phyloP scores from a whole-genome alignment of 805 yeast genomes.

The Lipomyces sp. region DNA sequence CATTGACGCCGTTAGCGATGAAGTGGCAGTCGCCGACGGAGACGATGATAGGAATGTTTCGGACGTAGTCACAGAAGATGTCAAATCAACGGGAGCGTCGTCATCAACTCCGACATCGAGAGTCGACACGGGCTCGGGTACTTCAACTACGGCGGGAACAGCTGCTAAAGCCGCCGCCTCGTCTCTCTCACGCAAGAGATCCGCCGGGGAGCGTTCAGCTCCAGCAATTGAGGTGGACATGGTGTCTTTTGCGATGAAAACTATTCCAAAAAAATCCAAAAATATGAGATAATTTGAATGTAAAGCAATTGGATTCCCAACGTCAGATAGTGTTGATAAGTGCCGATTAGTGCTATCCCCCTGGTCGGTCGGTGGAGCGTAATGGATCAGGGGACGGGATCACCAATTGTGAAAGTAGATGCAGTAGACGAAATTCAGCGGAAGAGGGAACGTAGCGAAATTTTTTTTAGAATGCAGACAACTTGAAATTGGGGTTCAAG shows the following conservation, averaged over 20 bases:
- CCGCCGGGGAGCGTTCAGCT: slow-evolving; percentile 24
- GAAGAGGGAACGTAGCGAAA: too few species aligned
- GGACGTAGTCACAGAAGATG: slow-evolving; percentile 20
- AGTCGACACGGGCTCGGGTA: background rate
- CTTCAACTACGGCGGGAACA: background rate
- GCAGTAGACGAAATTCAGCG: too few species aligned
- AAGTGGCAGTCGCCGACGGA: slow-evolving; percentile 10
- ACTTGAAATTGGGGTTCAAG: too few species aligned
- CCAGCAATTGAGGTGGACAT: background rate
- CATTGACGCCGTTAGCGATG: slow-evolving; percentile 5
- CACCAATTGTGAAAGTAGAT: too few species aligned
- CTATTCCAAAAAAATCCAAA: background rate
- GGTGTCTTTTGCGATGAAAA: background rate
- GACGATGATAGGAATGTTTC: slow-evolving; percentile 17
- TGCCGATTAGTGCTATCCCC: too few species aligned
- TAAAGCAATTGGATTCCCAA: background rate
- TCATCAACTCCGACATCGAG: slow-evolving; percentile 10
- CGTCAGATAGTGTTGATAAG: background rate
- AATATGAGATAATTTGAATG: background rate
- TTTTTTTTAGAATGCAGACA: too few species aligned
- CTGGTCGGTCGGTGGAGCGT: too few species aligned
- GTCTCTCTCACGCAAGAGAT: slow-evolving; percentile 22
- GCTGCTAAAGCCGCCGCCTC: slow-evolving; percentile 13
- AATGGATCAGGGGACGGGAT: too few species aligned
- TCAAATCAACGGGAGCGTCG: slow-evolving; percentile 14